Conservation (phyloP, 2,329 filamentous ascomycete genomes). For the Bipolaris zeicola region DNA sequence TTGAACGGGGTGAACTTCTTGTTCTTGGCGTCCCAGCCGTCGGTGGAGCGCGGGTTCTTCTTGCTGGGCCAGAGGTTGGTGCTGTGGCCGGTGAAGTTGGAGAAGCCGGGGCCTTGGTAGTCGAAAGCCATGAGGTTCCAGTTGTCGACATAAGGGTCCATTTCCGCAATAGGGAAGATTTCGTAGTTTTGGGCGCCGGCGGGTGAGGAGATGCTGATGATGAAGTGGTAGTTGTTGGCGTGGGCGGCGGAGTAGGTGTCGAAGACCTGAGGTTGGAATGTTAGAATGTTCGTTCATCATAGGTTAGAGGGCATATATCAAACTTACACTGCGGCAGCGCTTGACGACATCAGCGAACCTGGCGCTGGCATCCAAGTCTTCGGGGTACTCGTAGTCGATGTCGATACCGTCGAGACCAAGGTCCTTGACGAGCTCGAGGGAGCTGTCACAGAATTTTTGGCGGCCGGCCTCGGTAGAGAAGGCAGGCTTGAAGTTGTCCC, state of each 20-base stretch:
- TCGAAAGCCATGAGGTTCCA: constrained; percentile 69
- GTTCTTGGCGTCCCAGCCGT: constrained; percentile 17
- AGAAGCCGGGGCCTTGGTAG: constrained; percentile 75
- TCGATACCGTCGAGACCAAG: constrained; percentile 68
- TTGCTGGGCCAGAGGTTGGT: constrained; percentile 35
- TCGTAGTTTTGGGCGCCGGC: constrained; percentile 51
- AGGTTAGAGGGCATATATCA: neutral
- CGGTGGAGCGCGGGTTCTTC: constrained; percentile 26
- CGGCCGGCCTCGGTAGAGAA: constrained; percentile 67
- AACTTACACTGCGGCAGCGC: constrained; percentile 43
- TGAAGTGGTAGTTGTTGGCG: constrained; percentile 49
- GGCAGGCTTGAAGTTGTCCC: constrained; percentile 74
- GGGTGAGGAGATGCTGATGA: constrained; percentile 52
- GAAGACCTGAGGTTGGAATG: constrained; percentile 32
- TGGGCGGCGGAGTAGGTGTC: constrained; percentile 47
- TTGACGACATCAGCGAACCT: constrained; percentile 48
- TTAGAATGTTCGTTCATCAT: neutral
- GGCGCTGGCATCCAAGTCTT: constrained; percentile 41
- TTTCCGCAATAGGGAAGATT: constrained; percentile 45
- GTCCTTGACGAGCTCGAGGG: constrained; percentile 77
- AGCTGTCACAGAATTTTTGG: constrained; percentile 68
- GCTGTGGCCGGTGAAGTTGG: constrained; percentile 62
- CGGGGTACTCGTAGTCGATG: constrained; percentile 55
- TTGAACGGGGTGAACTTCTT: constrained; percentile 25
- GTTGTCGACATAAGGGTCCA: constrained; percentile 53